phyloP scores from a whole-genome alignment of 2,329 filamentous ascomycete genomes.

The Phialocephala sp. region DNA sequence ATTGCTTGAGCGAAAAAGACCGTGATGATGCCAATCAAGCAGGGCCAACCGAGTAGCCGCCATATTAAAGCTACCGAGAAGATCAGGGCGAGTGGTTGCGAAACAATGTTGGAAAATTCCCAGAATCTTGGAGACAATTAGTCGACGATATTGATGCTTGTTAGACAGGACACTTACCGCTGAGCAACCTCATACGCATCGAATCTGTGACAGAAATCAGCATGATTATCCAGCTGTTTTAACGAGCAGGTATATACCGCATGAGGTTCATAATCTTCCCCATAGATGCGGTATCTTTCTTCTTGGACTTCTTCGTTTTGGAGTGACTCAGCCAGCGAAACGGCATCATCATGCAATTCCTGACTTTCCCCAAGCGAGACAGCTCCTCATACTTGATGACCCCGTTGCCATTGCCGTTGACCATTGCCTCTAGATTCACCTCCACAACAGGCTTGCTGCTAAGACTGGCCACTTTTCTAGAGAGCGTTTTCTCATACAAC shows the following conservation, averaged over 20 bases:
- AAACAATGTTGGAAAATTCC: constrained; percentile 80
- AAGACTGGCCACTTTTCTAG: constrained; percentile 41
- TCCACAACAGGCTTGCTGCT: constrained; percentile 35
- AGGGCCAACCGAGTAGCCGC: constrained; percentile 80
- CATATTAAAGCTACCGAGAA: constrained; percentile 77
- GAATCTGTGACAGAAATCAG: constrained; percentile 33
- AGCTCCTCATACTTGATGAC: constrained; percentile 15
- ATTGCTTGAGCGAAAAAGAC: constrained; percentile 71
- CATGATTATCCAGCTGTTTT: background rate
- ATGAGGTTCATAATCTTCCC: constrained; percentile 91
- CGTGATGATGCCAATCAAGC: constrained; percentile 73
- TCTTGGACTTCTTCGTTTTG: constrained; percentile 40
- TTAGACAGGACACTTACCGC: constrained; percentile 35
- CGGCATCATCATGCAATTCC: constrained; percentile 34
- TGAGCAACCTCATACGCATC: constrained; percentile 85
- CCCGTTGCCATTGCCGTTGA: constrained; percentile 22
- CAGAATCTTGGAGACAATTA: constrained; percentile 64
- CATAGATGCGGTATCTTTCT: constrained; percentile 72
- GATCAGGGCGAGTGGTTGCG: constrained; percentile 77
- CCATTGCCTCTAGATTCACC: constrained; percentile 19
- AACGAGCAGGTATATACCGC: constrained; percentile 53
- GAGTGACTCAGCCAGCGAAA: constrained; percentile 32
- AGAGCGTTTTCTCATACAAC: constrained; percentile 71
- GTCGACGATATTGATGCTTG: background rate
- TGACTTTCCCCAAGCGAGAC: constrained; percentile 24